A percentile compares a stretch with the other conserved stretches of the same genome.
These are phyloP conservation scores for Pichia cabralensis DNA, from an alignment of 805 yeast species.

Conservation along the genomic window DNA sequence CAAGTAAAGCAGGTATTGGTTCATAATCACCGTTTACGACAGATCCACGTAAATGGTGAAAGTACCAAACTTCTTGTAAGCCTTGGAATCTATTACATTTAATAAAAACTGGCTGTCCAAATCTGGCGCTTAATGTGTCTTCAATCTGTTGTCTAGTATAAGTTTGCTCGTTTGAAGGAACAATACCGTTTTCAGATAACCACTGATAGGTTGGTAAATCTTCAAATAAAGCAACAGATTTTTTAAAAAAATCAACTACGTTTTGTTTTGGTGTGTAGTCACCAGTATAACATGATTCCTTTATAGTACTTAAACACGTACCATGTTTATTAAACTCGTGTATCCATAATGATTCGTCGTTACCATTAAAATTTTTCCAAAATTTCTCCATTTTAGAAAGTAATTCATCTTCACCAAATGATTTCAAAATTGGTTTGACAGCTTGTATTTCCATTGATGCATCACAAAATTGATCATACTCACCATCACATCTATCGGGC, in stretches of 20 bases:
- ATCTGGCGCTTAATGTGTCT: slow-evolving; percentile 39
- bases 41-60: slow-evolving; percentile 65
- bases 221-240: slow-evolving; percentile 48
- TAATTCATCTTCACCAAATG: slow-evolving; percentile 40
- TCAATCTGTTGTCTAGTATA: slow-evolving; percentile 49
- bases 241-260: slow-evolving; percentile 63
- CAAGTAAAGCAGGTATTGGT: slow-evolving; percentile 48
- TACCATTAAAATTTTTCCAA: slow-evolving; percentile 71
- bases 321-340: slow-evolving; percentile 95
- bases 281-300: slow-evolving; percentile 53
- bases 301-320: slow-evolving; percentile 77
- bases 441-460: slow-evolving; percentile 41
- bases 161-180: slow-evolving; percentile 48
- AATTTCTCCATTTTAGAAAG: slow-evolving; percentile 43
- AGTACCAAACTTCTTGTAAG: slow-evolving; percentile 70
- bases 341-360: slow-evolving; percentile 67
- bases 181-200: slow-evolving; percentile 58
- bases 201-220: slow-evolving; percentile 58
- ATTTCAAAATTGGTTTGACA: slow-evolving; percentile 36
- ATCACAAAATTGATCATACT: slow-evolving; percentile 74
- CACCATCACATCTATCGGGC: slow-evolving; percentile 85
- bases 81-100: slow-evolving; percentile 47
- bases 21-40: slow-evolving; percentile 53
- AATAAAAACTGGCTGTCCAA: slow-evolving; percentile 49
- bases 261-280: slow-evolving; percentile 26